Conservation (phyloP, 1,284 basidiomycete species). For the Boletellus sp. region DNA sequence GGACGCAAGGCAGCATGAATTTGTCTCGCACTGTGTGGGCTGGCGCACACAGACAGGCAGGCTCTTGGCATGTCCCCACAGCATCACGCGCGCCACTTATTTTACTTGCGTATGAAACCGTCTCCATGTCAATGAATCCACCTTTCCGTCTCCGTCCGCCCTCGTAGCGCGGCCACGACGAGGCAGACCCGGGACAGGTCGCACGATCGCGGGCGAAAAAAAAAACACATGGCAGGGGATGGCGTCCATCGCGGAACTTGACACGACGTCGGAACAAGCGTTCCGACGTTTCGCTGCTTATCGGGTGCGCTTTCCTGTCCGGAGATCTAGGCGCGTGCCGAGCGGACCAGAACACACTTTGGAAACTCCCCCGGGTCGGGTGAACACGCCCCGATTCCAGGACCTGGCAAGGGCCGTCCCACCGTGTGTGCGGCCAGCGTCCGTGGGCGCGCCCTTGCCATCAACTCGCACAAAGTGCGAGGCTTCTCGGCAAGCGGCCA, state of each 20-base stretch:
- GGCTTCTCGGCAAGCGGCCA: conserved; percentile 15
- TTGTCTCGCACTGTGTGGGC: too few relatives aligned
- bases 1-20: too few relatives aligned
- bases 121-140: conserved; percentile 18
- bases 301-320: conserved; percentile 16
- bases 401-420: conserved; percentile 1
- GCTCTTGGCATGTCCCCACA: not conserved
- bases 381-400: conserved; percentile 10
- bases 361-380: not conserved
- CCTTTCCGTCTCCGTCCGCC: conserved; percentile 19
- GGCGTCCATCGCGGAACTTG: not conserved
- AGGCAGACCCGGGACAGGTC: conserved; percentile 16
- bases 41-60: too few relatives aligned
- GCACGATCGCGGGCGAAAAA: not conserved
- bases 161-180: conserved; percentile 6
- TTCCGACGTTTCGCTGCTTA: conserved; percentile 7
- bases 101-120: conserved; percentile 7
- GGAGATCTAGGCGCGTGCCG: conserved; percentile 17
- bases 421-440: not conserved
- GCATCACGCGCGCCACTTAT: not conserved
- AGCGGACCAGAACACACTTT: not conserved
- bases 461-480: conserved; percentile 17
- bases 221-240: conserved; percentile 3
- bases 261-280: conserved; percentile 14
- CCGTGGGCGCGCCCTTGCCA: conserved; percentile 14